A percentile compares a stretch with the other conserved stretches of the same genome.
Conservation (phyloP, 2,329 filamentous ascomycete species). For the Calonectria hawksworthii region DNA sequence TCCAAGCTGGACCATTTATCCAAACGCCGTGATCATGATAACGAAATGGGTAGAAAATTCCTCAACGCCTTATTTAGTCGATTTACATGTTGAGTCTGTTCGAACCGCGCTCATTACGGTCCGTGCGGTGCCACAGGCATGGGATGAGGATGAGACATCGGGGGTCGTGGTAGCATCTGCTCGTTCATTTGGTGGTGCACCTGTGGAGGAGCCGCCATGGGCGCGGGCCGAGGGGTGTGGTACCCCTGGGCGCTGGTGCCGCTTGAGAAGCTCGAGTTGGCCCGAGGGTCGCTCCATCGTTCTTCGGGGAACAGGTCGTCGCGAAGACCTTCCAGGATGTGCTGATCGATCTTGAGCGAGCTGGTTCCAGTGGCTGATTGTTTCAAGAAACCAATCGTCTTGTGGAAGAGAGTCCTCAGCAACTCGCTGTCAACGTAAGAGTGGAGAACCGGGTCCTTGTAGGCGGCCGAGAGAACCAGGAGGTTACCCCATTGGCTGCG, state of each 20-base stretch:
- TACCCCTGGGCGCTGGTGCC: slow-evolving; percentile 48
- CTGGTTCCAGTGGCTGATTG: slow-evolving; percentile 80
- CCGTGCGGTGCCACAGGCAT: slow-evolving; percentile 41
- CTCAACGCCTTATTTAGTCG: slow-evolving; percentile 16
- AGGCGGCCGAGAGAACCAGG: slow-evolving; percentile 88
- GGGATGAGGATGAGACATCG: slow-evolving; percentile 45
- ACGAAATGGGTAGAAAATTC: slow-evolving; percentile 19
- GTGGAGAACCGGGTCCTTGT: slow-evolving; percentile 74
- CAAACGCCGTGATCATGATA: slow-evolving; percentile 33
- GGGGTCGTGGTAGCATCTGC: slow-evolving; percentile 40
- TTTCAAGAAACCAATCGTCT: slow-evolving; percentile 83
- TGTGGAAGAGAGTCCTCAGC: slow-evolving; percentile 73
- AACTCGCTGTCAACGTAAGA: slow-evolving; percentile 68
- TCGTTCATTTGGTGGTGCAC: slow-evolving; percentile 40
- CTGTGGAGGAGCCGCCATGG: slow-evolving; percentile 43
- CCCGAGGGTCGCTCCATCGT: slow-evolving; percentile 42
- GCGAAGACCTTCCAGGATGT: slow-evolving; percentile 75
- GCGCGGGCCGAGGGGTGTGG: slow-evolving; percentile 41
- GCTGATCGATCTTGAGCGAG: slow-evolving; percentile 79
- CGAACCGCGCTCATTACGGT: slow-evolving; percentile 22
- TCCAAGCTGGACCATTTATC: slow-evolving; percentile 20
- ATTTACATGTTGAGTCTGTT: slow-evolving; percentile 10
- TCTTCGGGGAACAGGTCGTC: slow-evolving; percentile 57
- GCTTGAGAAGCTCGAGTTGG: slow-evolving; percentile 60
- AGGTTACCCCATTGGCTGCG: slow-evolving; percentile 95